phyloP scores from a whole-genome alignment of 2,329 filamentous ascomycete genomes.

The Anisogramma anomala region DNA sequence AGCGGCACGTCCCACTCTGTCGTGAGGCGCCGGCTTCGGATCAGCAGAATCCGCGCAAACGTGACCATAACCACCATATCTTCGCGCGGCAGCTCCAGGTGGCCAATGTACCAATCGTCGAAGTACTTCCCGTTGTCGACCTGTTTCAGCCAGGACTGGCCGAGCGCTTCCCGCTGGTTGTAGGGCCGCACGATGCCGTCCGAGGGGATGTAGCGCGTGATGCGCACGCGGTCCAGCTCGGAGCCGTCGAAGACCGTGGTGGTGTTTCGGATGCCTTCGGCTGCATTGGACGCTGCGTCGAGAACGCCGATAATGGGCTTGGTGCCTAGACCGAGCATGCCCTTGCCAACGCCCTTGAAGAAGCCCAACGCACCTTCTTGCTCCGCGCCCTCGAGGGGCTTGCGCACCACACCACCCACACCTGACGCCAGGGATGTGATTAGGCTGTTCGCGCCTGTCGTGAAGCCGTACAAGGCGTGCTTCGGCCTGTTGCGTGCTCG shows the following conservation, averaged over 20 bases:
- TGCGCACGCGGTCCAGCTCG: slow-evolving; percentile 86
- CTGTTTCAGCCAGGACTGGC: slow-evolving; percentile 98
- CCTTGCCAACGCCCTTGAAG: slow-evolving; percentile 95
- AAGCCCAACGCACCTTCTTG: slow-evolving; percentile 90
- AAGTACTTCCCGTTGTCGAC: slow-evolving; percentile 97
- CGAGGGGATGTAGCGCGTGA: slow-evolving; percentile 80
- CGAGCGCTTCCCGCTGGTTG: slow-evolving; percentile 85
- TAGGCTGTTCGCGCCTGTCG: slow-evolving; percentile 88
- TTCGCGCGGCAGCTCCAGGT: slow-evolving; percentile 79
- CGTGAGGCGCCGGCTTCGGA: slow-evolving; percentile 71
- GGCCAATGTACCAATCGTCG: slow-evolving; percentile 93
- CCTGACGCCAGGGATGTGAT: slow-evolving; percentile 87
- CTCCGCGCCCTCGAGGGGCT: slow-evolving; percentile 90
- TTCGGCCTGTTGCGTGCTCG: slow-evolving; percentile 88
- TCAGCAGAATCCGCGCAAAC: slow-evolving; percentile 76
- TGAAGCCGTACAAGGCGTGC: slow-evolving; percentile 92
- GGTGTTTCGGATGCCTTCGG: slow-evolving; percentile 94
- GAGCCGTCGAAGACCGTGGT: slow-evolving; percentile 96
- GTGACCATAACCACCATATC: slow-evolving; percentile 87
- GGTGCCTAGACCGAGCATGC: slow-evolving; percentile 83
- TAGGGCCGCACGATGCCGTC: slow-evolving; percentile 94
- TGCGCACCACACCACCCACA: slow-evolving; percentile 82
- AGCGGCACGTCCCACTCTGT: slow-evolving; percentile 95
- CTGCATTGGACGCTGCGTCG: slow-evolving; percentile 92
- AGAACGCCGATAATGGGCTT: slow-evolving; percentile 96